These are phyloP conservation scores for Terana coerulea DNA, from an alignment of 768 basidiomycete species.

Conservation along the genomic window DNA sequence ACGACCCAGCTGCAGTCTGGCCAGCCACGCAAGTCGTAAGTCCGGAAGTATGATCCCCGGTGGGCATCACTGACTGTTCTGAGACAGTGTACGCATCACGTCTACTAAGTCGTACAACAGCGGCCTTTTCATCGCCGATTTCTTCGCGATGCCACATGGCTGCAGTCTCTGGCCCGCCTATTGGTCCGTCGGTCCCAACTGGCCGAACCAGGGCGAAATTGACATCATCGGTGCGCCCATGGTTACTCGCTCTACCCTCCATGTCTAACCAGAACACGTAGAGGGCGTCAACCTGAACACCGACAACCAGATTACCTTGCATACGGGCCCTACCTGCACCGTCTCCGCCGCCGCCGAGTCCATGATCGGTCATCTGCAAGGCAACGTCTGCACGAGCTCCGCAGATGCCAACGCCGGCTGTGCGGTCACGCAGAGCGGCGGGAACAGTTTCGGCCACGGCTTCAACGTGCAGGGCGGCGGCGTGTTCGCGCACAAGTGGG, in stretches of 20 bases:
- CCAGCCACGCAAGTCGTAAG: slow-evolving; percentile 53
- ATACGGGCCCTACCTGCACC: slow-evolving; percentile 36
- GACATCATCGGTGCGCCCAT: slow-evolving; percentile 29
- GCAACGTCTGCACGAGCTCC: slow-evolving; percentile 29
- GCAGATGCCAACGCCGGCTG: slow-evolving; percentile 37
- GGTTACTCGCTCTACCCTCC: too few relatives aligned
- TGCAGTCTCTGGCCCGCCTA: slow-evolving; percentile 64
- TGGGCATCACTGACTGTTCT: neutral
- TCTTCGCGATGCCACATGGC: slow-evolving; percentile 66
- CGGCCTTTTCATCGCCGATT: slow-evolving; percentile 77
- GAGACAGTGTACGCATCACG: slow-evolving; percentile 61
- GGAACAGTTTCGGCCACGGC: slow-evolving; percentile 35
- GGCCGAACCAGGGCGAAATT: slow-evolving; percentile 26
- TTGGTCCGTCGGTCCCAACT: slow-evolving; percentile 34
- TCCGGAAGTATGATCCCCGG: neutral
- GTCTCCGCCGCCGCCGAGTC: slow-evolving; percentile 23
- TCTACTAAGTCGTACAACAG: slow-evolving; percentile 55
- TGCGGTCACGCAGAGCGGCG: slow-evolving; percentile 31
- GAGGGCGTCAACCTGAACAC: slow-evolving; percentile 41
- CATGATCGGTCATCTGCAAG: slow-evolving; percentile 25
- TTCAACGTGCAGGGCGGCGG: slow-evolving; percentile 44
- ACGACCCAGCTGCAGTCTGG: slow-evolving; percentile 44
- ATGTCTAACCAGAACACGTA: slow-evolving; percentile 3
- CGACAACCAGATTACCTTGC: slow-evolving; percentile 41
- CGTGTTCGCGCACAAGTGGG: slow-evolving; percentile 39